Evolutionary conservation across 208 protist species (phyloP).

Genomic region (Tritrichomonas foetus): DNA sequence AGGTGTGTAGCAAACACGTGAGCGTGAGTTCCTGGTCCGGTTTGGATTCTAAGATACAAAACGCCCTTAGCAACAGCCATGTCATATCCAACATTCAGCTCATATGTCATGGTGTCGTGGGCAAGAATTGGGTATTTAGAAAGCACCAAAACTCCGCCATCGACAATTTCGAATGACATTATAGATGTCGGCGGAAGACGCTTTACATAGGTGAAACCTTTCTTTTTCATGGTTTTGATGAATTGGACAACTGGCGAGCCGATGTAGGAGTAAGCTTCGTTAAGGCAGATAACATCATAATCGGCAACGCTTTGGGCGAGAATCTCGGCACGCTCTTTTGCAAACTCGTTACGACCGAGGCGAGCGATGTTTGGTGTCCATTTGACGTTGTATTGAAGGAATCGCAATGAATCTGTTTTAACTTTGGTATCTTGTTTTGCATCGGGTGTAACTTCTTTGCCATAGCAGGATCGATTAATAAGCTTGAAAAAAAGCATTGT

Average conservation of each 20-base stretch:
- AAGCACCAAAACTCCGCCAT: neutral
- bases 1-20: neutral
- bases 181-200: neutral
- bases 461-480: too few relatives aligned
- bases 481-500: too few relatives aligned
- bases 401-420: too few relatives aligned
- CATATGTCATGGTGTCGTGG: neutral
- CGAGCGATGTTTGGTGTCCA: neutral
- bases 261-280: neutral
- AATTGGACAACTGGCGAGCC: neutral
- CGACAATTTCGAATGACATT: neutral
- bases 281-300: neutral
- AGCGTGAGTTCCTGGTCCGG: neutral
- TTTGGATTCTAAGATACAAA: neutral
- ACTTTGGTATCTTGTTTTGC: too few relatives aligned
- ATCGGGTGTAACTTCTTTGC: too few relatives aligned
- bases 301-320: neutral
- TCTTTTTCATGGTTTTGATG: neutral
- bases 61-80: neutral
- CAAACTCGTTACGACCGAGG: neutral
- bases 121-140: neutral
- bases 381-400: neutral
- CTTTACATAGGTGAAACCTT: neutral
- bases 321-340: neutral
- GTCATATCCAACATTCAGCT: neutral